Base-by-base conservation (phyloP, 2,329 filamentous ascomycete genomes). In the Massarina eburnea region DNA sequence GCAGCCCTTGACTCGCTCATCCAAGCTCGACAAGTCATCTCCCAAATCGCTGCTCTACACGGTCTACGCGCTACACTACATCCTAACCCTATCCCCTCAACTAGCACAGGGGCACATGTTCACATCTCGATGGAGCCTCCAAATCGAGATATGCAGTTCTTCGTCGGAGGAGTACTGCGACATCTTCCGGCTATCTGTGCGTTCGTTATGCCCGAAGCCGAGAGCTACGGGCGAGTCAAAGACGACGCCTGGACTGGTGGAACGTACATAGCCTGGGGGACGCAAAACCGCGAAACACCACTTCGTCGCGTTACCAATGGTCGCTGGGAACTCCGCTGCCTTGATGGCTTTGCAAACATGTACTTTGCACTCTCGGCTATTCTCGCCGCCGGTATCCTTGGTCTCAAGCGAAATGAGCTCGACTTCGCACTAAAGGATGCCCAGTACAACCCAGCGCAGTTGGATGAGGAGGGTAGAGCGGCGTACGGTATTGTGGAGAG, bases 311-410 rank as follows among this genome's bases (percentile, higher is more conserved):
- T 90, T 38, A 73, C 74, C 3, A 72, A 67, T 2, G 83, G 81
- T 17, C 85, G 89, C 60, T 95, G 88, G 86, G 89, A 95, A 69
- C 57, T 95, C 18, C 86, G 89, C 61, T 82, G 80, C 43, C 61
- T 92, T n/a, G 89, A 95, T 59, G 89, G 89, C 0, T 70, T 90
- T 15, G 86, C 88, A 3, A 95, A 95, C 61, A 81, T 84, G 43
- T 95, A 94, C 62, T 68, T 95, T 1, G 85, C 81, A 0, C 66
- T 88, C 15, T 77, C 80, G 0, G 83, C 81, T 0, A 62, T 90
- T 0, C 60, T 90, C 0, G 76, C 75, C 0, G 80, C 81, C 0
- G 87, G 87, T 0, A 68, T 80, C 0, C 50, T 76, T 1, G 86
- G 86, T 0, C 55, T 89, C 2, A 54, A 62, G 1, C 66, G 71